A percentile compares a stretch with the other conserved stretches of the same genome.
These are phyloP conservation scores for Penicillium ucsense DNA, from an alignment of 495 filamentous ascomycete species.

Conservation along the genomic window DNA sequence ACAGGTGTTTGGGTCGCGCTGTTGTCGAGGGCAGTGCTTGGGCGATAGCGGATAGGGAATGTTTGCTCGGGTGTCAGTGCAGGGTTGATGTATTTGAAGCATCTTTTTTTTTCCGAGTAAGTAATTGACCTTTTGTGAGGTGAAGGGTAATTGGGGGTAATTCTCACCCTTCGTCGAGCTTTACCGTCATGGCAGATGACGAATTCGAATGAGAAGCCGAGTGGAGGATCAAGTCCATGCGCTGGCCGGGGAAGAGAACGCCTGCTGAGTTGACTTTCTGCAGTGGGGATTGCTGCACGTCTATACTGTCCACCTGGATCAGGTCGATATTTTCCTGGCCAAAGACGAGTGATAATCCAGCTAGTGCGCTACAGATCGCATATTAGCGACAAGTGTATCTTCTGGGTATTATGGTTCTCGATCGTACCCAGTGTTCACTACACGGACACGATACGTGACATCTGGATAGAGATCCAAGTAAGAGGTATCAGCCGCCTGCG, in stretches of 20 bases:
- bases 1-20: background rate
- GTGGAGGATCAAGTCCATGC: constrained; percentile 36
- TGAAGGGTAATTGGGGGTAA: background rate
- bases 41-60: constrained; percentile 21
- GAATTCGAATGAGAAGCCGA: constrained; percentile 1
- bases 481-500: constrained; percentile 7
- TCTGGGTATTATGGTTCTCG: too few species aligned
- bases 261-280: constrained; percentile 24
- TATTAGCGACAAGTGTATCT: background rate
- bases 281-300: constrained; percentile 11
- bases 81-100: constrained; percentile 39
- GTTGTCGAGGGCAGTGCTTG: background rate
- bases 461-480: constrained; percentile 16
- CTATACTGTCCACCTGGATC: constrained; percentile 34
- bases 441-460: constrained; percentile 18
- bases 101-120: constrained; percentile 15
- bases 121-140: background rate
- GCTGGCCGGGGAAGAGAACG: constrained; percentile 40
- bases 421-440: constrained; percentile 33
- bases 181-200: constrained; percentile 20
- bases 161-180: constrained; percentile 33
- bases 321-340: constrained; percentile 19
- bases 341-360: constrained; percentile 31
- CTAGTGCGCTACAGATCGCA: constrained; percentile 22
- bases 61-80: constrained; percentile 32